Percentiles rank a stretch among this genome's conserved stretches.
phyloP scores from a whole-genome alignment of 2,329 filamentous ascomycete species.

The Ilyonectria mors-panacis region DNA sequence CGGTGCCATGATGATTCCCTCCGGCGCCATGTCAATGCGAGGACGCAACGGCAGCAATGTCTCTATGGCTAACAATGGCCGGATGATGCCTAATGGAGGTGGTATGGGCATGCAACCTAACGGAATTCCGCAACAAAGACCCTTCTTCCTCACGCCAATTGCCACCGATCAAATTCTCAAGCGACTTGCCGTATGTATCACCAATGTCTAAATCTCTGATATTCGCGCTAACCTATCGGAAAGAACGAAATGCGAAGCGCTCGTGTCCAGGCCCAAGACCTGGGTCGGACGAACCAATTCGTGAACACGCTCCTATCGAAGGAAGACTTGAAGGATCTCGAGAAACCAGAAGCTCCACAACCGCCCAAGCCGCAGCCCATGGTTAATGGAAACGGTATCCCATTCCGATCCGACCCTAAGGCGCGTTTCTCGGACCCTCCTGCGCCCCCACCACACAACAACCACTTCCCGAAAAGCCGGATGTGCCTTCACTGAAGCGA shows the following conservation, averaged over 20 bases:
- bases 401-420: constrained; percentile 81
- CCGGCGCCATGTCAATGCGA: constrained; percentile 78
- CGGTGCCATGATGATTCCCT: constrained; percentile 78
- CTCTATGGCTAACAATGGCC: constrained; percentile 73
- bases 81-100: constrained; percentile 67
- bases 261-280: constrained; percentile 87
- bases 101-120: constrained; percentile 67
- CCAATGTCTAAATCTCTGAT: not conserved
- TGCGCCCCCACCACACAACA: constrained; percentile 92
- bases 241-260: constrained; percentile 93
- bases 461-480: constrained; percentile 93
- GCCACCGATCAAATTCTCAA: constrained; percentile 97
- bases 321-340: constrained; percentile 73
- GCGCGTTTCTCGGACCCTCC: constrained; percentile 93
- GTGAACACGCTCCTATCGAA: constrained; percentile 82
- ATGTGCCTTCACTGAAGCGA: constrained; percentile 81
- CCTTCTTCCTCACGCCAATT: constrained; percentile 89
- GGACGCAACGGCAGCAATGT: constrained; percentile 78
- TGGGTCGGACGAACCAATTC: constrained; percentile 86
- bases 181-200: constrained; percentile 55
- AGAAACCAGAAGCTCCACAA: constrained; percentile 66
- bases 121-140: constrained; percentile 79
- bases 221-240: constrained; percentile 40
- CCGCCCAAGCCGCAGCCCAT: constrained; percentile 62
- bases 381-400: constrained; percentile 66